Conservation (phyloP, 2,329 filamentous ascomycete species). For the Phialemonium atrogriseum region DNA sequence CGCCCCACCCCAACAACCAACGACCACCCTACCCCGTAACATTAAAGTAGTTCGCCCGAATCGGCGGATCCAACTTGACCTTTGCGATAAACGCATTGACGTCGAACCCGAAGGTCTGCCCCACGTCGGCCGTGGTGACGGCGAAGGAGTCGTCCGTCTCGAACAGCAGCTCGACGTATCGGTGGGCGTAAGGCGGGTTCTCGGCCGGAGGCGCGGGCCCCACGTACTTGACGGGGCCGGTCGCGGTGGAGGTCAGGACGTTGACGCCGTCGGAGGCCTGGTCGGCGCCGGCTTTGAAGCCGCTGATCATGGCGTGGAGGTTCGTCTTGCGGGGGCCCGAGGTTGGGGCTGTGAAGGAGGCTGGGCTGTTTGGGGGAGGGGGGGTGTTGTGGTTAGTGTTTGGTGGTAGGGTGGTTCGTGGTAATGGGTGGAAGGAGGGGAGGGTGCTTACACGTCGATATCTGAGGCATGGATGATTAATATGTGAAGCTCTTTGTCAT, state of each 20-base stretch:
- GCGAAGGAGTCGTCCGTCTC: slow-evolving; percentile 24
- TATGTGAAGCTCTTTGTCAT: too few species aligned
- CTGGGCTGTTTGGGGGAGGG: slow-evolving; percentile 8
- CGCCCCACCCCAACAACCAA: too few species aligned
- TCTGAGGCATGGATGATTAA: slow-evolving; percentile 2
- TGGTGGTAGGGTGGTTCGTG: neutral
- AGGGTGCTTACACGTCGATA: slow-evolving; percentile 14
- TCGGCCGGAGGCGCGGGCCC: slow-evolving; percentile 24
- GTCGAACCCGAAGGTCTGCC: slow-evolving; percentile 23
- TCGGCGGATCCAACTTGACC: slow-evolving; percentile 17
- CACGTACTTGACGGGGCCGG: slow-evolving; percentile 14
- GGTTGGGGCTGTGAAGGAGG: slow-evolving; percentile 15
- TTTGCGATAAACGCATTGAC: slow-evolving; percentile 21
- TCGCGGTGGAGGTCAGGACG: slow-evolving; percentile 11
- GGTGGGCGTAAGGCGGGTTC: slow-evolving; percentile 26
- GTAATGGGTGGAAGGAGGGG: neutral
- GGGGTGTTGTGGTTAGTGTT: too few species aligned
- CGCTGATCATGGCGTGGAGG: slow-evolving; percentile 17
- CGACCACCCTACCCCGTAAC: slow-evolving; percentile 19
- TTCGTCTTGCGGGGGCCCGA: slow-evolving; percentile 12
- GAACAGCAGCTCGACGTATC: slow-evolving; percentile 29
- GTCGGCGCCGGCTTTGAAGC: slow-evolving; percentile 13
- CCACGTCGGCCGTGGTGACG: slow-evolving; percentile 19
- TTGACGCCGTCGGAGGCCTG: slow-evolving; percentile 8
- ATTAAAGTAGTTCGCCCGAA: slow-evolving; percentile 25